Conservation (phyloP, 2,329 filamentous ascomycete genomes). For the Fusarium mangiferae region DNA sequence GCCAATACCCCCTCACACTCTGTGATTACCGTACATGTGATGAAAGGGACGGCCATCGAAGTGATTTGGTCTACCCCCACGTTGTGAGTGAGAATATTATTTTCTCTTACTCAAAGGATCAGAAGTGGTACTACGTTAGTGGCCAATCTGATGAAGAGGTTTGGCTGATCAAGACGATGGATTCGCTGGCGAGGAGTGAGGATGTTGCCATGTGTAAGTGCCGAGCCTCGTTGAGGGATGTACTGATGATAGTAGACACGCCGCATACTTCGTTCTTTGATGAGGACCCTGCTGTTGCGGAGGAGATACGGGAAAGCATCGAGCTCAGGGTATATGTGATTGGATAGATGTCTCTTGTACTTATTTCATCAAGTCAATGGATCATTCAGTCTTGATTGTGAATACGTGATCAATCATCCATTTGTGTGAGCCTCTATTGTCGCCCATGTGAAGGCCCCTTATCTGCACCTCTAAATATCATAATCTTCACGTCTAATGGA, state of each 20-base stretch:
- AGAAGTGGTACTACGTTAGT: not conserved
- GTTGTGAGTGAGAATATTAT: not conserved
- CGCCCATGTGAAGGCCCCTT: not conserved
- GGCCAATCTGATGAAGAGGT: not conserved
- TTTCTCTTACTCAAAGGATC: not conserved
- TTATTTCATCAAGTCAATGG: too few species aligned
- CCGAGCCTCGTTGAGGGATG: not conserved
- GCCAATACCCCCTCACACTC: not conserved
- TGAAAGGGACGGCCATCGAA: accelerated
- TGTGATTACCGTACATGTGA: not conserved
- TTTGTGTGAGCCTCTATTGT: too few species aligned
- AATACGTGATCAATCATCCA: too few species aligned
- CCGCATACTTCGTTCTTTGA: not conserved
- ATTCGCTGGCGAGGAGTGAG: not conserved
- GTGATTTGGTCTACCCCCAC: not conserved
- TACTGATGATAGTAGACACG: not conserved
- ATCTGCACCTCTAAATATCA: not conserved
- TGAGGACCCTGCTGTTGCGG: not conserved
- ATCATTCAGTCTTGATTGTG: too few species aligned
- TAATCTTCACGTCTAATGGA: accelerated
- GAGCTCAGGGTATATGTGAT: not conserved
- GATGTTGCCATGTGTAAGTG: not conserved
- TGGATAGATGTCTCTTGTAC: not conserved
- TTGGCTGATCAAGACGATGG: not conserved
- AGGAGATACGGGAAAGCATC: not conserved